A percentile compares a stretch with the other conserved stretches of the same genome.
These are phyloP conservation scores for Acaromyces ingoldii DNA, from an alignment of 1,284 basidiomycete species.

Conservation along the genomic window DNA sequence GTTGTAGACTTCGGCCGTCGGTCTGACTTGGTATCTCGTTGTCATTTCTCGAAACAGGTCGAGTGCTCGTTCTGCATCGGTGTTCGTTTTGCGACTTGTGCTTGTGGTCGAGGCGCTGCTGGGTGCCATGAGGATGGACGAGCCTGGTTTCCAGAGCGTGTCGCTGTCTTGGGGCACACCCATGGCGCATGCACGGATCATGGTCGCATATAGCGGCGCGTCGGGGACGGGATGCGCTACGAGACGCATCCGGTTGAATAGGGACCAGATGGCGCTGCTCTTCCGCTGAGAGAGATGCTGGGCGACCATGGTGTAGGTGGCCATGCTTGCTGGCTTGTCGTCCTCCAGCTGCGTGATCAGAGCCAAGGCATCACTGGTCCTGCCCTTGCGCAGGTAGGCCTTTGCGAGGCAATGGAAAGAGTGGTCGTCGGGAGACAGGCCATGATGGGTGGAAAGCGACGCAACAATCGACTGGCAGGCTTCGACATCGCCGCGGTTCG, in stretches of 20 bases:
- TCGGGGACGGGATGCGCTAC: slow-evolving; percentile 80
- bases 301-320: slow-evolving; percentile 42
- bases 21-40: slow-evolving; percentile 61
- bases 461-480: slow-evolving; percentile 21
- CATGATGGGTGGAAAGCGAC: slow-evolving; percentile 13
- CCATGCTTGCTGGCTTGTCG: slow-evolving; percentile 25
- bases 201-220: slow-evolving; percentile 68
- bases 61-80: slow-evolving; percentile 82
- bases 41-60: slow-evolving; percentile 91
- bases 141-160: slow-evolving; percentile 5
- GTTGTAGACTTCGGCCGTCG: slow-evolving; percentile 70
- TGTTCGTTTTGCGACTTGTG: slow-evolving; percentile 24
- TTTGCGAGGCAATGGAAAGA: slow-evolving; percentile 39
- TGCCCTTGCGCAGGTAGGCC: slow-evolving; percentile 20
- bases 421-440: slow-evolving; percentile 20
- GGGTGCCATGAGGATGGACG: neutral
- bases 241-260: slow-evolving; percentile 93
- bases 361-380: slow-evolving; percentile 10
- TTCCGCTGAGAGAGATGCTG: slow-evolving; percentile 23
- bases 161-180: slow-evolving; percentile 55
- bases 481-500: slow-evolving; percentile 55
- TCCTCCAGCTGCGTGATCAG: slow-evolving; percentile 9
- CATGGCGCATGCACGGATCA: slow-evolving; percentile 80
- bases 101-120: neutral
- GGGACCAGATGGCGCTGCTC: slow-evolving; percentile 62